Evolutionary conservation across 768 basidiomycete species (phyloP), one percentile per base, ranked within the genome.

Genomic region (Suillus placidus): DNA sequence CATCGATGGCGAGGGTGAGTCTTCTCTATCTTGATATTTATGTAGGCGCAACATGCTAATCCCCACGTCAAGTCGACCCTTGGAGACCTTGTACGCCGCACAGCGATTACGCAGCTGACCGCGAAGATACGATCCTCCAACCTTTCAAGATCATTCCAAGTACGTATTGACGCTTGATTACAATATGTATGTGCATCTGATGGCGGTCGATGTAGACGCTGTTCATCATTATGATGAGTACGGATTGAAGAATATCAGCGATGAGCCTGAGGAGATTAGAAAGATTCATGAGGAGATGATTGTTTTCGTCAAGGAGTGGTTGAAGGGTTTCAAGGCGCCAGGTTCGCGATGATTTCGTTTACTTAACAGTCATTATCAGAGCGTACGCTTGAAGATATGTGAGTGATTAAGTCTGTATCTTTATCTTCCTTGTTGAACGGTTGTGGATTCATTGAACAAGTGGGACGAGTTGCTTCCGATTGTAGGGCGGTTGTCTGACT

Each of bases 91-190:
- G 87, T 70, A 94, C 92, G 12, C 92, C 93, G 0, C 93, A 93
- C 73, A 92, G 91, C 68, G 81, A 84, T 60, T 85, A 92, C 60
- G 94, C 94, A 3, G 71, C 78, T 7, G 81, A 87, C 56, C 82
- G 95, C 20, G 75, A 82, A 51, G 93, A 95, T 76, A 94, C 93
- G 1, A 77, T 88, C 18, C 71, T 88, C 42, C 82, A 84, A 45
- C 96, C 96, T 0, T 94, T 94, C 79, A 95, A 95, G 74, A 72
- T 96, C 49, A 97, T 97, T 65, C 89, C 90, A 12, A 82, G 94
- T 94, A 69, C 32, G 89, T 81, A 20, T 54, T 32, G 38, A 12
- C 6, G 57, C 35, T 58, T 20, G 26, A 43, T 51, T 47, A 8
- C 18, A 10, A 20, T 38, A 14, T 23, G 4, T 35, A 6, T n/a